Percentiles rank a stretch among this genome's conserved stretches.
Evolutionary conservation across 108 stramenopile genomes (phyloP).

Genomic region (Pelagomonas calceolata): DNA sequence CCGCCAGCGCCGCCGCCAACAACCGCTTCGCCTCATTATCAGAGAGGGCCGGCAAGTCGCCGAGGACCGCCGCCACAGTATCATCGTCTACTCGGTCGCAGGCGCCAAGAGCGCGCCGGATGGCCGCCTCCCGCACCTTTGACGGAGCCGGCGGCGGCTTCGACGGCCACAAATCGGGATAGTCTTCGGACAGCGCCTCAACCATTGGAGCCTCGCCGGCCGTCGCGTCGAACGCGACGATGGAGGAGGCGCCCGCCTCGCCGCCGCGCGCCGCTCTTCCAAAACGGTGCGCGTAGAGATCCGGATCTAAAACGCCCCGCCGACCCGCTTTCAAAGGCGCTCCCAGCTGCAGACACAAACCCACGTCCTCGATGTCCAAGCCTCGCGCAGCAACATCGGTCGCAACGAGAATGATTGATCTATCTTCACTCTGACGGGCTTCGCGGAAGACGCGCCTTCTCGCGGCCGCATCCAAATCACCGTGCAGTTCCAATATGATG

Average conservation of each 20-base stretch:
- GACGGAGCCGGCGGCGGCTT: too few relatives aligned
- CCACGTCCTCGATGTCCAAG: slow-evolving; percentile 34
- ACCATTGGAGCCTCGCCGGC: not conserved
- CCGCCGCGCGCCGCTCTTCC: slow-evolving; percentile 39
- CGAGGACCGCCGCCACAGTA: too few relatives aligned
- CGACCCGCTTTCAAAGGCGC: slow-evolving; percentile 34
- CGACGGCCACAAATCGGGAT: too few relatives aligned
- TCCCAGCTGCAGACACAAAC: slow-evolving; percentile 32
- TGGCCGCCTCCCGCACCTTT: too few relatives aligned
- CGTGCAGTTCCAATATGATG: slow-evolving; percentile 32
- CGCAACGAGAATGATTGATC: slow-evolving; percentile 24
- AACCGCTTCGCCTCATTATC: too few relatives aligned
- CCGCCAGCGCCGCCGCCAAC: too few relatives aligned
- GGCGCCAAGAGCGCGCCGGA: too few relatives aligned
- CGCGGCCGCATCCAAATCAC: slow-evolving; percentile 36
- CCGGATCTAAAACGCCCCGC: slow-evolving; percentile 40
- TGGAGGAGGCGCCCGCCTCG: not conserved
- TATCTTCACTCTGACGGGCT: not conserved
- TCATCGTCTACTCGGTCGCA: too few relatives aligned
- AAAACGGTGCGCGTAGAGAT: slow-evolving; percentile 42
- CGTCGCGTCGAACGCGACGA: not conserved
- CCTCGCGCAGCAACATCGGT: slow-evolving; percentile 41
- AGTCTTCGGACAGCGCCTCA: not conserved
- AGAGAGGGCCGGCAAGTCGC: too few relatives aligned
- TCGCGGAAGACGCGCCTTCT: slow-evolving; percentile 17